Evolutionary conservation across 2,329 filamentous ascomycete species (phyloP).

Genomic region (Sporothrix brasiliensis): DNA sequence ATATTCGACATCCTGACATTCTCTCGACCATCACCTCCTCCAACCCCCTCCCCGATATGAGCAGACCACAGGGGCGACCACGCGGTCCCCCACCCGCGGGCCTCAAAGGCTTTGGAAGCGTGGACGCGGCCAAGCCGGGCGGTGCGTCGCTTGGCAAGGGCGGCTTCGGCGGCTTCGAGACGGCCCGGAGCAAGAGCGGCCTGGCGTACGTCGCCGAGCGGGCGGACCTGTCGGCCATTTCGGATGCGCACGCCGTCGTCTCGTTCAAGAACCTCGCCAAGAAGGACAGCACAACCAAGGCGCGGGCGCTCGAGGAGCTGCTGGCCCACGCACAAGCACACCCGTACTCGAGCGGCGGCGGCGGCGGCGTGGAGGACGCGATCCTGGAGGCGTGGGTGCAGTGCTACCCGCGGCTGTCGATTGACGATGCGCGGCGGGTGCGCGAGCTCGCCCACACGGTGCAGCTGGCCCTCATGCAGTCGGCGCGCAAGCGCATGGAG

Average conservation of each 20-base stretch:
- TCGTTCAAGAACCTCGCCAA: slow-evolving; percentile 92
- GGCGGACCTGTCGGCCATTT: slow-evolving; percentile 75
- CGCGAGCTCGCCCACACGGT: slow-evolving; percentile 81
- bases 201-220: slow-evolving; percentile 89
- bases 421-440: slow-evolving; percentile 85
- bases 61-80: slow-evolving; percentile 16
- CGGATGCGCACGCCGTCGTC: slow-evolving; percentile 79
- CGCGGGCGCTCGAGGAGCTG: slow-evolving; percentile 86
- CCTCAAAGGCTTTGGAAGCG: slow-evolving; percentile 1
- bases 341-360: slow-evolving; percentile 54
- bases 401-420: slow-evolving; percentile 84
- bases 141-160: not conserved
- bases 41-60: not conserved
- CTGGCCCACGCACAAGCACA: slow-evolving; percentile 63
- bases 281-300: slow-evolving; percentile 89
- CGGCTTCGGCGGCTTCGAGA: slow-evolving; percentile 48
- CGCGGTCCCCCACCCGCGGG: slow-evolving; percentile 11
- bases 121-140: not conserved
- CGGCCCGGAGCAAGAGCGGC: slow-evolving; percentile 46
- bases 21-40: not conserved
- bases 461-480: slow-evolving; percentile 65
- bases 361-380: slow-evolving; percentile 68
- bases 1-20: not conserved
- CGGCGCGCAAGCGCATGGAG: slow-evolving; percentile 79
- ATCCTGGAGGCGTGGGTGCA: slow-evolving; percentile 86